Evolutionary conservation across 140 eudicot genomes (phyloP).

Genomic region (Oenanthe javanica): DNA sequence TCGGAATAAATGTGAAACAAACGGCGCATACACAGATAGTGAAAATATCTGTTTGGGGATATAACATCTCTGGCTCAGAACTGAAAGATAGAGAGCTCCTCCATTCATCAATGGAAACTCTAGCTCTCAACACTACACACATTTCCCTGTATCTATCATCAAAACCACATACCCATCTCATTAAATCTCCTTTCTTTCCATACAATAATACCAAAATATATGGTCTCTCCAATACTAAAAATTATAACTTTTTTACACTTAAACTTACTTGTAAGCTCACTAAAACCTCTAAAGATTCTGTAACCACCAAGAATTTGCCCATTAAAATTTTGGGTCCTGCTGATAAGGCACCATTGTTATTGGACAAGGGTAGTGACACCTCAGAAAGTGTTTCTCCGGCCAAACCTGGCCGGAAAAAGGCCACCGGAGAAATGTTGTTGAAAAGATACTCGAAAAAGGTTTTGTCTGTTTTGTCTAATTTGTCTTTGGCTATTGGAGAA

Average conservation of each 20-base stretch:
- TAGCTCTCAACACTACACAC: slow-evolving; percentile 14
- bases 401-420: slow-evolving; percentile 23
- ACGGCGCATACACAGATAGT: too few species aligned
- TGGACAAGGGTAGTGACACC: slow-evolving; percentile 25
- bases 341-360: slow-evolving; percentile 57
- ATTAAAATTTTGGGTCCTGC: slow-evolving; percentile 48
- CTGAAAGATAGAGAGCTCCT: slow-evolving; percentile 7
- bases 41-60: background rate
- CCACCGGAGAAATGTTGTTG: slow-evolving; percentile 23
- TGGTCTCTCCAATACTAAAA: slow-evolving; percentile 10
- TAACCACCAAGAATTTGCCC: slow-evolving; percentile 16
- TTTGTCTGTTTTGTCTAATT: slow-evolving; percentile 60
- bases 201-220: slow-evolving; percentile 12
- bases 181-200: slow-evolving; percentile 11
- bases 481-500: slow-evolving; percentile 94
- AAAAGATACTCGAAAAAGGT: slow-evolving; percentile 44
- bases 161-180: slow-evolving; percentile 27
- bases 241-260: background rate
- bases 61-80: slow-evolving; percentile 1
- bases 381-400: slow-evolving; percentile 8
- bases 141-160: slow-evolving; percentile 23
- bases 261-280: slow-evolving; percentile 33
- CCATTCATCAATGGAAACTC: slow-evolving; percentile 37
- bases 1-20: too few species aligned
- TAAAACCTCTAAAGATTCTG: slow-evolving; percentile 28